These are phyloP conservation scores for Eimeria acervulina DNA, from an alignment of 169 alveolate genomes.

Conservation along the genomic window DNA sequence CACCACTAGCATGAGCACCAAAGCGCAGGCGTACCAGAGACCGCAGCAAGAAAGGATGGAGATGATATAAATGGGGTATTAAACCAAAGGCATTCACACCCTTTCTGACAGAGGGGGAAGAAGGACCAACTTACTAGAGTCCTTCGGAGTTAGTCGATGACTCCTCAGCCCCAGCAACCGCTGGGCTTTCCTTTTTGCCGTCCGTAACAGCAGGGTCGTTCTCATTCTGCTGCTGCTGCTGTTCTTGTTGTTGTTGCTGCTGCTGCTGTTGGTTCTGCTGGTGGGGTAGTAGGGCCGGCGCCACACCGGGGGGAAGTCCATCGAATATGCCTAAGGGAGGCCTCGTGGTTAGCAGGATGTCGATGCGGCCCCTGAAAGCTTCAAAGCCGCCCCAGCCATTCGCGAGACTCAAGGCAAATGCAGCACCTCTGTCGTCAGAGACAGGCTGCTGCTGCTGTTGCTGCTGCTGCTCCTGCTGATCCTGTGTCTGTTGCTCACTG, in stretches of 20 bases:
- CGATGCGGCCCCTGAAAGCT: slow-evolving; percentile 52
- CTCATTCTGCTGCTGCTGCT: background rate
- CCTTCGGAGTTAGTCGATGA: background rate
- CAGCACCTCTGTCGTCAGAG: too few species aligned
- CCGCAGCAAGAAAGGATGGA: background rate
- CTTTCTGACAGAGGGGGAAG: background rate
- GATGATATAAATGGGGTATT: background rate
- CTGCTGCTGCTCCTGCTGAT: slow-evolving; percentile 32
- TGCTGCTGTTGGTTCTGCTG: slow-evolving; percentile 62
- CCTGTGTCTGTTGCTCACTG: background rate
- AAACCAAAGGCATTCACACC: background rate
- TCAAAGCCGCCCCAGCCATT: slow-evolving; percentile 29
- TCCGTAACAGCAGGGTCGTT: background rate
- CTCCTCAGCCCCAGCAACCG: background rate
- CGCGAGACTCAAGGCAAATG: background rate
- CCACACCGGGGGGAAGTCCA: slow-evolving; percentile 55
- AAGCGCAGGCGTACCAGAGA: background rate
- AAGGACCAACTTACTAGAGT: background rate
- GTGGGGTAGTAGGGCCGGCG: background rate
- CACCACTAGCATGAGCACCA: background rate
- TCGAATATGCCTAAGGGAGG: background rate
- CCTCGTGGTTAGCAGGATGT: slow-evolving; percentile 4
- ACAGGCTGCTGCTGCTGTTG: slow-evolving; percentile 40
- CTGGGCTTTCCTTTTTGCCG: background rate
- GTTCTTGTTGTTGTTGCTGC: too few species aligned